phyloP scores from a whole-genome alignment of 164 flowering plant genomes.

The Euptelea pleiosperma region DNA sequence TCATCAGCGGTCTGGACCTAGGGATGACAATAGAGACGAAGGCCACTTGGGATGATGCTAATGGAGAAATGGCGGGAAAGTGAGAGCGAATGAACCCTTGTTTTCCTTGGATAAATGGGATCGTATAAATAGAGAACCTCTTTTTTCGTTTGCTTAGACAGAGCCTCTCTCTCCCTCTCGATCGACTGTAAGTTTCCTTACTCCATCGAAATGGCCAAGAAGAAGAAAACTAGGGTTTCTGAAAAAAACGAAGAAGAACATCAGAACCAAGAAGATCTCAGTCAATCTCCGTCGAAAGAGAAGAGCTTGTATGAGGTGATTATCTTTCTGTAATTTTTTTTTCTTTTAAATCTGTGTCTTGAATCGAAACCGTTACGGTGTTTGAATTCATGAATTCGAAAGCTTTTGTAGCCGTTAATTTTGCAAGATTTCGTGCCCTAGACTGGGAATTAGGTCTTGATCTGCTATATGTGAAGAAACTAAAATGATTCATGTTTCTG shows the following conservation, averaged over 20 bases:
- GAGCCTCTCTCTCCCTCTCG: not conserved
- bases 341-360: not conserved
- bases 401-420: not conserved
- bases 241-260: conserved; percentile 26
- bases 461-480: not conserved
- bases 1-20: too few species aligned
- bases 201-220: conserved; percentile 38
- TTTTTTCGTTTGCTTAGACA: too few species aligned
- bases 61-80: too few species aligned
- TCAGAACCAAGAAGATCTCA: conserved; percentile 10
- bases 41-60: too few species aligned
- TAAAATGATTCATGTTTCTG: too few species aligned
- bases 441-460: not conserved
- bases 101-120: too few species aligned
- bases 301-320: conserved; percentile 62
- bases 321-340: not conserved
- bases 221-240: conserved; percentile 55
- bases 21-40: too few species aligned
- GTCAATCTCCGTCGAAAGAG: conserved; percentile 22
- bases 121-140: too few species aligned
- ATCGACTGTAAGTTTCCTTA: not conserved
- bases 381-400: not conserved
- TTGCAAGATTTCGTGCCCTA: not conserved
- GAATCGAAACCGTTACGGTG: not conserved
- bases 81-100: too few species aligned